Evolutionary conservation across 2,329 filamentous ascomycete species (phyloP).

Genomic region (Scopulariopsis brevicaulis): DNA sequence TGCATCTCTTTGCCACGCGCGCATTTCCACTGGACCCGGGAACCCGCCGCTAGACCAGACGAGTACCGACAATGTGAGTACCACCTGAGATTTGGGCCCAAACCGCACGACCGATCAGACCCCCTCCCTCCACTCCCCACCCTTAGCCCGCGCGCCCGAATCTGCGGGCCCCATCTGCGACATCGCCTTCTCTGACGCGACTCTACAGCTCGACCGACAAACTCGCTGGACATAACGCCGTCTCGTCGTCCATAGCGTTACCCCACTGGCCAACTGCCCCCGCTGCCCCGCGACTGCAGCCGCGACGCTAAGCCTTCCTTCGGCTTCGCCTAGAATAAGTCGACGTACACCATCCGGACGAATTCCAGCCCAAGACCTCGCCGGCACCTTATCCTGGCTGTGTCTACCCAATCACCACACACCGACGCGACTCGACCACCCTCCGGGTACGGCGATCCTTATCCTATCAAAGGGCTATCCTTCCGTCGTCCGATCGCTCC

Average conservation of each 20-base stretch:
- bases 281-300: not conserved
- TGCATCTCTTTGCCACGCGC: slow-evolving; percentile 10
- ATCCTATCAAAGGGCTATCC: not conserved
- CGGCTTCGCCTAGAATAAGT: not conserved
- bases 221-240: not conserved
- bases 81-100: slow-evolving; percentile 1
- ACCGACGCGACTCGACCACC: not conserved
- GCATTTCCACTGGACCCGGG: slow-evolving; percentile 8
- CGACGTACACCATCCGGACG: not conserved
- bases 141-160: slow-evolving; percentile 2
- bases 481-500: not conserved
- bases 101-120: not conserved
- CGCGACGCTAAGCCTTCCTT: not conserved
- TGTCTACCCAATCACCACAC: not conserved
- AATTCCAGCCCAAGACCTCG: not conserved
- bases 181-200: slow-evolving; percentile 22
- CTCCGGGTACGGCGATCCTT: not conserved
- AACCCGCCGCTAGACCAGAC: not conserved
- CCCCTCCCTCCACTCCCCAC: slow-evolving; percentile 5
- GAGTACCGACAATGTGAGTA: slow-evolving; percentile 2
- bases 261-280: not conserved
- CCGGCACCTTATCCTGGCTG: not conserved
- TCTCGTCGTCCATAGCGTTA: not conserved
- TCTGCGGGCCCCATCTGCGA: slow-evolving; percentile 6
- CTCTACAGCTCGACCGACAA: slow-evolving; percentile 17